Base-by-base conservation (phyloP, 148 eudicot genomes). In the Simmondsia chinensis region DNA sequence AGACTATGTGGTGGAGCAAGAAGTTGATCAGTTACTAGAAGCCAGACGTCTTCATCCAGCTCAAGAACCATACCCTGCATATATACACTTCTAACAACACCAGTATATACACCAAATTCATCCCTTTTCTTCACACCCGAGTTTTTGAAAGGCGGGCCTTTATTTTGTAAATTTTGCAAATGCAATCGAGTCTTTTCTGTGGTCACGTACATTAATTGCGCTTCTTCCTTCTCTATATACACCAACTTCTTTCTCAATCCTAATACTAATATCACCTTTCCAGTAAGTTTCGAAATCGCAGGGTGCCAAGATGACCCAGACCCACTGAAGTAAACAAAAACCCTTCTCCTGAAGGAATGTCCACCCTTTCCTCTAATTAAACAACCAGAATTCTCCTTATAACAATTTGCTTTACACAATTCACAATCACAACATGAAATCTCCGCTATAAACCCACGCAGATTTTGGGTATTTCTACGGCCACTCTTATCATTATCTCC, bases 61-160 rank as follows among this genome's bases (percentile, higher is more conserved):
- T 85, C 88, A 43, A 91, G 60, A 48, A 75, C 66, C 85, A 74
- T 70, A 24, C 95, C 85, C 39, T 74, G 72, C 79, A 82, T 70
- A 61, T 82, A 73, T 30, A 72, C 49, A 14, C 73, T 76, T n/a
- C 70, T 82, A 26, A 91, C 60, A 23, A 70, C 75, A 57, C 97
- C 97, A 37, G 65, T 50, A 48, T 89, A 89, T 44, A 57, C 50
- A 21, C 78, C 87, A 54, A 62, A 65, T 58, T 65, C 75, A 30
- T 79, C 82, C 29, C 58, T 69, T 27, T 76, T 73, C 59, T 61
- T 44, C 38, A 59, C 44, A 9, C 22, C 48, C 15, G 38, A 29
- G 40, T 48, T 63, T 33, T 34, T 33, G 38, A 8, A 12, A 0
- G 14, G 31, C 36, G 48, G 30, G 50, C 46, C 50, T 3, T 45